Evolutionary conservation across 441 rosid genomes (phyloP), one percentile per base, ranked within the genome.

Genomic region (Bruguiera hainesii): DNA sequence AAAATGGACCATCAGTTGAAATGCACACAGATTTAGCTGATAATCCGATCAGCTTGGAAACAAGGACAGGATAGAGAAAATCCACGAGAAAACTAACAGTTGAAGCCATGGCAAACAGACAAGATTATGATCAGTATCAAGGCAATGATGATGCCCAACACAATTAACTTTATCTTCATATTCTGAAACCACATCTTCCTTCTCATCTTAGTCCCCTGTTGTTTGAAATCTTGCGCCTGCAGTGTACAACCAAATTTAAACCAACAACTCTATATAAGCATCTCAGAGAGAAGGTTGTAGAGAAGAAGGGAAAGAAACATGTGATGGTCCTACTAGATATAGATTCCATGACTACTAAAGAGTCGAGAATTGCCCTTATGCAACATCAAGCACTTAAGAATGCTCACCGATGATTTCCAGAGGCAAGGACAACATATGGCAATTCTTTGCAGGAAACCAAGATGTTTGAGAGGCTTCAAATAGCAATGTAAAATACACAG

Each of bases 111-210:
- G 77, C 98, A 94, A 68, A 91, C 56, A 1, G 96, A 87, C 66
- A 91, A 75, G 63, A 87, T 18, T 64, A 94, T 82, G 76, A 95
- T 80, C 63, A 95, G 93, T 69, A 90, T 83, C 84, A 95, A 76
- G 1, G 90, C 89, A 31, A 84, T n/a, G 62, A 93, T 3, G 69
- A 93, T 88, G 56, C 86, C 91, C 28, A 88, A 60, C 39, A 88
- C 98, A 37, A 94, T 80, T 77, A 94, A 80, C 76, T 94, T 94
- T 35, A 94, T 84, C 93, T 94, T 94, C 99, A 94, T 94, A 71
- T 91, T 94, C 82, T 94, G 83, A 50, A 82, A 0, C 99, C 98
- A 94, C 98, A 94, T 83, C 82, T 85, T 91, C 75, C 92, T 91
- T 73, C 75, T 86, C 81, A 94, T 79, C 85, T 94, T 82, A 29